These are phyloP conservation scores for Paxillus involutus DNA, from an alignment of 768 basidiomycete genomes.

Conservation along the genomic window DNA sequence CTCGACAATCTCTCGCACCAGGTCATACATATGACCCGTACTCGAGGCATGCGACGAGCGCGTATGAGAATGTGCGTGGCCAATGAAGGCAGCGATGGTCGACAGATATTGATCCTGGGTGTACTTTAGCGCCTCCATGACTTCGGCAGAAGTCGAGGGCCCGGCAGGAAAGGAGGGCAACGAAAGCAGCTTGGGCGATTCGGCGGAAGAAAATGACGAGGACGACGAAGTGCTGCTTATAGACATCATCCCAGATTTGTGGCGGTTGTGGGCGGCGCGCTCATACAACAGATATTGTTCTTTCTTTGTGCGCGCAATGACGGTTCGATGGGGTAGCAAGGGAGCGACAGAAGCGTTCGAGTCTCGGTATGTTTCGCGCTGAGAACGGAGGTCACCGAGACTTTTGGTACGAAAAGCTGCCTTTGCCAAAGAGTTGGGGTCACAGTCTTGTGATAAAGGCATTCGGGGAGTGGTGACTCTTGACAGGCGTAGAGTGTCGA, in stretches of 20 bases:
- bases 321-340: constrained; percentile 33
- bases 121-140: constrained; percentile 73
- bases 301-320: constrained; percentile 32
- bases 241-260: constrained; percentile 49
- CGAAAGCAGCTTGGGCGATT: constrained; percentile 44
- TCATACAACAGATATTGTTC: constrained; percentile 41
- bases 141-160: constrained; percentile 63
- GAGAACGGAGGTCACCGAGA: constrained; percentile 48
- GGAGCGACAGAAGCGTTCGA: constrained; percentile 35
- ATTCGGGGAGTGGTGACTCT: constrained; percentile 33
- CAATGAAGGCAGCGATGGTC: constrained; percentile 96
- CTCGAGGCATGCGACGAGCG: constrained; percentile 88
- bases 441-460: constrained; percentile 22
- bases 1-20: constrained; percentile 93
- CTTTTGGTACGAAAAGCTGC: constrained; percentile 49
- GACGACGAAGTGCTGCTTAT: constrained; percentile 72
- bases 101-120: constrained; percentile 92
- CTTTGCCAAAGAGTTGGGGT: constrained; percentile 23
- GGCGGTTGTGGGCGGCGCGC: constrained; percentile 34
- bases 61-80: constrained; percentile 92
- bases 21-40: constrained; percentile 91
- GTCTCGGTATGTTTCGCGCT: constrained; percentile 36
- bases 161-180: constrained; percentile 68
- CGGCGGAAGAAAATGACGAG: constrained; percentile 68
- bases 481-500: constrained; percentile 7